phyloP scores from a whole-genome alignment of 148 eudicot genomes.

The Vaccinium darrowii region DNA sequence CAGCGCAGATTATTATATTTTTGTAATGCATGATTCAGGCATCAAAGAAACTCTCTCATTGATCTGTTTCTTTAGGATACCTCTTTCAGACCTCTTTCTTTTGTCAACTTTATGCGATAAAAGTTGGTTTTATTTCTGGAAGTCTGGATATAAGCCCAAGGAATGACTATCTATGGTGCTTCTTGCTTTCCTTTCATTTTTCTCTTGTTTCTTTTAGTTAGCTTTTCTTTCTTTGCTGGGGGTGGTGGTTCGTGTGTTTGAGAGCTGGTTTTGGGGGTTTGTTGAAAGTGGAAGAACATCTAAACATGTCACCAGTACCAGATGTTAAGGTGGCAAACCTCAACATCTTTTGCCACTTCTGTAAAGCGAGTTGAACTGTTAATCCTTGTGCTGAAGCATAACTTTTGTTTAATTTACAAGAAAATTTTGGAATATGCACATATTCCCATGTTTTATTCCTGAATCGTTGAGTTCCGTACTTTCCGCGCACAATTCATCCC shows the following conservation, averaged over 20 bases:
- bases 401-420: background rate
- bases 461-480: background rate
- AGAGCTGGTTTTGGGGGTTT: background rate
- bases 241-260: background rate
- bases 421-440: background rate
- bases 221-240: background rate
- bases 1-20: background rate
- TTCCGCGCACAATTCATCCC: background rate
- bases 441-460: background rate
- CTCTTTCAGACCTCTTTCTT: background rate
- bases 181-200: background rate
- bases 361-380: background rate
- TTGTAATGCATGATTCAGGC: background rate
- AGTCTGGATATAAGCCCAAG: background rate
- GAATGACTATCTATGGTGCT: background rate
- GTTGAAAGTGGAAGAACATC: background rate
- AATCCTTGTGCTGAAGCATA: background rate
- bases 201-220: background rate
- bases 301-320: slow-evolving; percentile 2
- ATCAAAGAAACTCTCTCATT: background rate
- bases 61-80: background rate
- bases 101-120: background rate
- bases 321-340: background rate
- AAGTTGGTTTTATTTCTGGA: background rate
- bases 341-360: background rate